phyloP scores from a whole-genome alignment of 176 grass and related monocot genomes.

The Rhynchospora pubera region DNA sequence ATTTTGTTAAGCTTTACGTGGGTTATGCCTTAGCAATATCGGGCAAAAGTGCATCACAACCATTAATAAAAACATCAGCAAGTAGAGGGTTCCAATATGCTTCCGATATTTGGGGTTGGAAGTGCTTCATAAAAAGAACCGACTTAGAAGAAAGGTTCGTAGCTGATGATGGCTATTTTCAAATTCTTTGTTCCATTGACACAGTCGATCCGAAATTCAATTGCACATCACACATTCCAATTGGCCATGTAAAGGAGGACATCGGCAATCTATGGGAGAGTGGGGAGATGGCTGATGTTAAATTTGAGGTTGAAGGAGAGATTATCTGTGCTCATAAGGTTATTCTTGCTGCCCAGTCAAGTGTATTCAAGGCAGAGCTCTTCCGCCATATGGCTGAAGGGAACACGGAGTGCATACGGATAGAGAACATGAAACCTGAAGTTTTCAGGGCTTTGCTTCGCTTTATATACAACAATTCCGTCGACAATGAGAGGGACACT shows the following conservation, averaged over 20 bases:
- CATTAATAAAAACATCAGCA: not conserved
- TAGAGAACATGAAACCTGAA: not conserved
- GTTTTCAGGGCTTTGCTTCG: slow-evolving; percentile 18
- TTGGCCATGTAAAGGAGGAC: not conserved
- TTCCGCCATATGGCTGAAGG: not conserved
- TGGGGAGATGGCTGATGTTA: not conserved
- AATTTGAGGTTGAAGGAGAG: slow-evolving; percentile 6
- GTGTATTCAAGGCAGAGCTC: not conserved
- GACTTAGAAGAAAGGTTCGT: not conserved
- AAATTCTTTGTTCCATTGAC: not conserved
- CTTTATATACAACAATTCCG: not conserved
- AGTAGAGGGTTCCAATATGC: not conserved
- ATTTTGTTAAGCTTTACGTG: not conserved
- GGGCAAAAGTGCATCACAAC: not conserved
- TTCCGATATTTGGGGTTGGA: not conserved
- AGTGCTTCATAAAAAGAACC: not conserved
- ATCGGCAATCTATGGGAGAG: not conserved
- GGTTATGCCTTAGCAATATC: not conserved
- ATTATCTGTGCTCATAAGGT: slow-evolving; percentile 7
- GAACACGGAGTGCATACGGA: not conserved
- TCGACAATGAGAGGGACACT: not conserved
- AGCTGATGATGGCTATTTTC: not conserved
- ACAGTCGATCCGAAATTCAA: not conserved
- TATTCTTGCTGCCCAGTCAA: not conserved
- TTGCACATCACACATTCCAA: not conserved